A percentile compares a stretch with the other conserved stretches of the same genome.
Evolutionary conservation across 345 rosid species (phyloP).

Genomic region (Erucastrum elatum): DNA sequence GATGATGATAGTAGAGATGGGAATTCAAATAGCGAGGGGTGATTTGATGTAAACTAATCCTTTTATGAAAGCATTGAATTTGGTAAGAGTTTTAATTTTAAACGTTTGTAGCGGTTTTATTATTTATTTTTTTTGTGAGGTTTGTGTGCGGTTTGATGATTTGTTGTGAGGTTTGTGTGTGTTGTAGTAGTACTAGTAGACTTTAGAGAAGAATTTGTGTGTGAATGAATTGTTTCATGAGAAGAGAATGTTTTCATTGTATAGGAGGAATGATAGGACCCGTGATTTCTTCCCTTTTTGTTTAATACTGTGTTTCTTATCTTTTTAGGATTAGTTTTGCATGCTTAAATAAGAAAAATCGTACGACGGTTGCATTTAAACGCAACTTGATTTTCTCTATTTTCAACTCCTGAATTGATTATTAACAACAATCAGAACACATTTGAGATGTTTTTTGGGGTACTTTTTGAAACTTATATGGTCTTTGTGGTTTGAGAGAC

Average conservation of each 20-base stretch:
- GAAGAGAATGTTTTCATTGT: slow-evolving; percentile 38
- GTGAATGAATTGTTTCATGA: slow-evolving; percentile 26
- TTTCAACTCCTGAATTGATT: not conserved
- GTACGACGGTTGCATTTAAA: slow-evolving; percentile 5
- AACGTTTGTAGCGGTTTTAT: slow-evolving; percentile 34
- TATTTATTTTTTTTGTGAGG: slow-evolving; percentile 20
- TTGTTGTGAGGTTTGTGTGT: slow-evolving; percentile 29
- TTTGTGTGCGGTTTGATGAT: slow-evolving; percentile 28
- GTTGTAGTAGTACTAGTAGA: not conserved
- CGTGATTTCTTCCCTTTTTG: not conserved
- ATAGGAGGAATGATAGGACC: slow-evolving; percentile 23
- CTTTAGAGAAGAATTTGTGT: slow-evolving; percentile 20
- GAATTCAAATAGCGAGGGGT: slow-evolving; percentile 57
- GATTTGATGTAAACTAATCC: slow-evolving; percentile 20
- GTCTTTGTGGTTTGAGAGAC: slow-evolving; percentile 4
- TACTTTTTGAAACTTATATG: not conserved
- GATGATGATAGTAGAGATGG: slow-evolving; percentile 71
- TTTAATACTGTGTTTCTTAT: not conserved
- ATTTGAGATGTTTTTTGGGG: not conserved
- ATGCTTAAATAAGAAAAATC: not conserved
- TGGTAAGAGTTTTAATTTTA: slow-evolving; percentile 22
- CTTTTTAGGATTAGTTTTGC: not conserved
- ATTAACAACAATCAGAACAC: not conserved
- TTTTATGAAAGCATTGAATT: slow-evolving; percentile 6
- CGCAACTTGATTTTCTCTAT: not conserved